Evolutionary conservation across 768 basidiomycete species (phyloP).

Genomic region (Leccinellum luteum): DNA sequence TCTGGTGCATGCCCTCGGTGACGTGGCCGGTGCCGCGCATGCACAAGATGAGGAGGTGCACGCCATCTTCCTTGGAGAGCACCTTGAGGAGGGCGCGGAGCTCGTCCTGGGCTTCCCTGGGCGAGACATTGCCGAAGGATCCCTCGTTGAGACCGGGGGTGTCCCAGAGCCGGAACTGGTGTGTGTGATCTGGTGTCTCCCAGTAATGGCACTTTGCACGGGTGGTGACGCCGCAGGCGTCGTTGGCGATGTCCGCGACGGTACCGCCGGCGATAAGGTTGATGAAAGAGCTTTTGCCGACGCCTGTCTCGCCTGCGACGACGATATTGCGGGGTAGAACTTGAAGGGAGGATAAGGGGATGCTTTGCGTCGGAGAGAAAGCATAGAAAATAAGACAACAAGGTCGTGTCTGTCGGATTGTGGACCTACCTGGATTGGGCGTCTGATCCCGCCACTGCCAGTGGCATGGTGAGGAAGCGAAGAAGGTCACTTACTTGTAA

Average conservation of each 20-base stretch:
- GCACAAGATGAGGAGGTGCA: constrained; percentile 26
- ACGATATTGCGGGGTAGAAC: constrained; percentile 20
- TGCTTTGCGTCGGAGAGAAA: not conserved
- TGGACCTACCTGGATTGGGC: not conserved
- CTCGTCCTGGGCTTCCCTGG: constrained; percentile 18
- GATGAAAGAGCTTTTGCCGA: constrained; percentile 28
- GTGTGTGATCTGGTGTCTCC: constrained; percentile 18
- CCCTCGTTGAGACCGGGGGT: constrained; percentile 25
- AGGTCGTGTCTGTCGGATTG: not conserved
- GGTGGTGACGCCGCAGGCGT: constrained; percentile 22
- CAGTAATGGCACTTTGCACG: constrained; percentile 10
- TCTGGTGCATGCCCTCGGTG: constrained; percentile 23
- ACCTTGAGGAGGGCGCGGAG: constrained; percentile 17
- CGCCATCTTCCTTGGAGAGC: constrained; percentile 21
- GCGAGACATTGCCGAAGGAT: constrained; percentile 22
- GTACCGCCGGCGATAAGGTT: constrained; percentile 18
- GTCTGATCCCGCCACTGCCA: not conserved
- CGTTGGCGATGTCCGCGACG: constrained; percentile 19
- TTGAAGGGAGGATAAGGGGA: constrained; percentile 1
- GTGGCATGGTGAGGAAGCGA: not conserved
- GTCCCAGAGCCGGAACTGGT: constrained; percentile 24
- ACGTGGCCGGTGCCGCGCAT: constrained; percentile 20
- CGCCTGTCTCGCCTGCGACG: constrained; percentile 24
- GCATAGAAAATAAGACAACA: too few relatives aligned
- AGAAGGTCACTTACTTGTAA: not conserved